These are phyloP conservation scores for Solanum ossicruentum DNA, from an alignment of 257 asterid genomes.

Conservation along the genomic window DNA sequence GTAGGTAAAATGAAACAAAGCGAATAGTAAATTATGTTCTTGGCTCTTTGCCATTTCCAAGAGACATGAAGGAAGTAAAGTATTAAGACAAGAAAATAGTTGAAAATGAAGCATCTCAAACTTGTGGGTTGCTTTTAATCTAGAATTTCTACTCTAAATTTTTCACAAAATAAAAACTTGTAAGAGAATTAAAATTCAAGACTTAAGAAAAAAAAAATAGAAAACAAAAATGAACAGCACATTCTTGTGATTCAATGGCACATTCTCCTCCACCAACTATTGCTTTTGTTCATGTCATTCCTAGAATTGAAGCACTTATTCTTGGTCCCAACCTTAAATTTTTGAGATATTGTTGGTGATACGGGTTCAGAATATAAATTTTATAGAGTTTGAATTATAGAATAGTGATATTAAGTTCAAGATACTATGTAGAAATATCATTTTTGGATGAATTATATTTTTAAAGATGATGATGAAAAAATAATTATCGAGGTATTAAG, in stretches of 20 bases:
- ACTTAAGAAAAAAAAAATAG: neutral
- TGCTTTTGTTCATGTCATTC: neutral
- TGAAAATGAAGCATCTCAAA: neutral
- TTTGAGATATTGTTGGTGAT: neutral
- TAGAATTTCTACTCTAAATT: neutral
- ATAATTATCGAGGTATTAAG: neutral
- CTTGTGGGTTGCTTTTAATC: neutral
- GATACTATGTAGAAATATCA: rapidly evolving
- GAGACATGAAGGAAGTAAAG: neutral
- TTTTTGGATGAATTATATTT: neutral
- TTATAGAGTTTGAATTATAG: neutral
- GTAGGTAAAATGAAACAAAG: too few species aligned
- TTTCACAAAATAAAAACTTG: neutral
- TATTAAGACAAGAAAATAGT: neutral
- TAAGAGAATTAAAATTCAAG: neutral
- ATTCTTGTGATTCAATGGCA: neutral
- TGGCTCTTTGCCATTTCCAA: neutral
- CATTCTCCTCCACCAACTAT: neutral
- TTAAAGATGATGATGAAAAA: neutral
- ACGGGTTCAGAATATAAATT: neutral
- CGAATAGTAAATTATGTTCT: neutral
- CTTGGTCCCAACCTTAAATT: neutral
- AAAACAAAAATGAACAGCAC: neutral
- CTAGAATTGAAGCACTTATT: neutral
- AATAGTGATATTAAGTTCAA: neutral